phyloP scores from a whole-genome alignment of 768 basidiomycete species.

The Kwoniella heveanensis region DNA sequence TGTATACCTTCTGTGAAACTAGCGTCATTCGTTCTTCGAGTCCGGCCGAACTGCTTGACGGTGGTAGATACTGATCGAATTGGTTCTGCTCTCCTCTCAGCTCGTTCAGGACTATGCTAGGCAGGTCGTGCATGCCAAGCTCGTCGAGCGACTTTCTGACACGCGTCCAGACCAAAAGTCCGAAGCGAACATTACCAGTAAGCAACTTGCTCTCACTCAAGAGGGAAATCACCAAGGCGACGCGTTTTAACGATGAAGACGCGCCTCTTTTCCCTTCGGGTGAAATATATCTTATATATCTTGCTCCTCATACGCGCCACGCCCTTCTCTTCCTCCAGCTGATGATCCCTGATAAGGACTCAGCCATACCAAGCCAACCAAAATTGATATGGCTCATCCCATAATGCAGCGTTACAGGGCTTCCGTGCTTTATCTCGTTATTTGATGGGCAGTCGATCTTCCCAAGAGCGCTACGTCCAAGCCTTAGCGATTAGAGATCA shows the following conservation, averaged over 20 bases:
- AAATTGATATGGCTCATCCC: neutral
- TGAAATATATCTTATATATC: constrained; percentile 9
- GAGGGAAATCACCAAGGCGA: too few species aligned
- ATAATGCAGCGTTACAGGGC: neutral
- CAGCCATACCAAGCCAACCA: neutral
- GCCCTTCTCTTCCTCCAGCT: neutral
- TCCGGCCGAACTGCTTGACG: neutral
- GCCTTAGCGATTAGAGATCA: too few species aligned
- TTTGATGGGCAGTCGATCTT: constrained; percentile 13
- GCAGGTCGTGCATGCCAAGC: too few species aligned
- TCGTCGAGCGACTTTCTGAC: neutral
- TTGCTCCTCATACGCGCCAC: neutral
- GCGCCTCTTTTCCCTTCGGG: constrained; percentile 23
- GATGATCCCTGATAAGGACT: neutral
- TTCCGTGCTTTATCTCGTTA: neutral
- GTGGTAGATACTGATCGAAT: too few species aligned
- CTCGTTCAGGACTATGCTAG: too few species aligned
- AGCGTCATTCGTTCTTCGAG: neutral
- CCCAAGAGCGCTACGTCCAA: too few species aligned
- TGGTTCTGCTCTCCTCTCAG: too few species aligned
- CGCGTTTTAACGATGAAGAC: neutral
- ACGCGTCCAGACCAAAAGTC: neutral
- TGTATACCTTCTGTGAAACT: neutral
- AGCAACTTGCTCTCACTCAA: too few species aligned
- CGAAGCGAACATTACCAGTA: neutral